Base-by-base conservation (phyloP, 805 yeast species). In the Yamadazyma takamatsuzukensis region DNA sequence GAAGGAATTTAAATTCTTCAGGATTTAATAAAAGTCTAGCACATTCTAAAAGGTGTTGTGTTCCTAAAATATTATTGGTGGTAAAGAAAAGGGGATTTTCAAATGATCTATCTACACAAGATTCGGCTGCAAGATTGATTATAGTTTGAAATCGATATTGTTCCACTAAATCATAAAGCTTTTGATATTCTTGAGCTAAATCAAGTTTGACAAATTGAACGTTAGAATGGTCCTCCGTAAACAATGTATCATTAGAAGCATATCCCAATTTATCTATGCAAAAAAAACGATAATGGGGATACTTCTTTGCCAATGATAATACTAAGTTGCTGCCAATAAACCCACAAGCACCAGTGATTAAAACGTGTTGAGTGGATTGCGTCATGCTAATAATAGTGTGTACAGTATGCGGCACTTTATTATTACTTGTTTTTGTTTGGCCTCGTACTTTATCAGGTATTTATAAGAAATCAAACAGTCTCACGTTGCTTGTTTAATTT, bases 291-390 rank as follows among this genome's bases (percentile, higher is more conserved):
- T 54, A 53, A 5, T 43, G 21, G 1, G 64, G 62, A 33, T 56
- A 49, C 16, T 40, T 37, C 3, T 30, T 17, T 1, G 64, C 62
- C 32, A 69, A 47, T 33, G 53, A 49, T 8, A 63, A 54, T 10
- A 69, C 55, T 29, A 69, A 55, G 56, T 74, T 65, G 1, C 76
- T 68, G 4, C 78, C 80, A 37, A 75, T 67, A 39, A 75, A 75
- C 2, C 81, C 81, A 5, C 75, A 74, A 2, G 78, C 80, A 5
- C 80, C 80, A 6, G 80, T 68, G 4, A 75, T 68, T 18, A 74
- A 51, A 8, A 72, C 33, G 22, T 19, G 22, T 19, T 19, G 10
- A 19, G 22, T 19, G 22, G 11, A 19, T 19, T 19, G 10, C 8
- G 22, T 19, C 22, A 19, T 19, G 8, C 11, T 19, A 19, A 11